Percentiles rank a stretch among this genome's conserved stretches.
Evolutionary conservation across 208 protist species (phyloP).

Genomic region (Eutreptiella sp.): DNA sequence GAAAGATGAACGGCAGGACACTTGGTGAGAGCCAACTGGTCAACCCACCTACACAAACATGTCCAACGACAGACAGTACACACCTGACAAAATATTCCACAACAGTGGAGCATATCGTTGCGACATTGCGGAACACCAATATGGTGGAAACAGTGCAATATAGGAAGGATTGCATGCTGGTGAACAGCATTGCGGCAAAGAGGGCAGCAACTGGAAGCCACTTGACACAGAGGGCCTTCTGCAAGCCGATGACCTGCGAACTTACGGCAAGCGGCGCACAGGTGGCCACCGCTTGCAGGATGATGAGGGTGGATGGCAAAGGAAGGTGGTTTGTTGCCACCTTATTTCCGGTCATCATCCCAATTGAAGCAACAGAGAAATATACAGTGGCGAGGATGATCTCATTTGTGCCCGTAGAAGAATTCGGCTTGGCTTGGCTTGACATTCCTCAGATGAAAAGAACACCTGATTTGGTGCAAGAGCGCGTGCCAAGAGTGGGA

Average conservation of each 20-base stretch:
- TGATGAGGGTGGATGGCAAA: constrained; percentile 37
- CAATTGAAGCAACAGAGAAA: constrained; percentile 31
- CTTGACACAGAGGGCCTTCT: constrained; percentile 9
- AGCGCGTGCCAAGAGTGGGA: too few relatives aligned
- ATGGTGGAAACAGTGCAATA: constrained; percentile 45
- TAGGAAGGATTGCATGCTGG: constrained; percentile 42
- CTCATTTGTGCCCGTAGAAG: too few relatives aligned
- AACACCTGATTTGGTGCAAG: too few relatives aligned
- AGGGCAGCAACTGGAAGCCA: constrained; percentile 39
- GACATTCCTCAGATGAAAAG: too few relatives aligned
- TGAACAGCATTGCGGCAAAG: constrained; percentile 44
- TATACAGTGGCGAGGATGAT: constrained; percentile 14
- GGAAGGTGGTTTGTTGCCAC: constrained; percentile 28
- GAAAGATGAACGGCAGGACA: not conserved
- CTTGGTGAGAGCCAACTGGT: not conserved
- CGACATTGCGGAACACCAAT: constrained; percentile 46
- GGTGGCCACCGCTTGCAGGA: constrained; percentile 40
- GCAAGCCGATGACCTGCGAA: constrained; percentile 45
- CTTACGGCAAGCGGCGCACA: constrained; percentile 41
- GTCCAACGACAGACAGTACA: not conserved
- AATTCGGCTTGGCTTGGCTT: too few relatives aligned
- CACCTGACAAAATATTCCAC: constrained; percentile 23
- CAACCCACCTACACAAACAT: not conserved
- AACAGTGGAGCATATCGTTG: constrained; percentile 37
- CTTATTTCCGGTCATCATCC: constrained; percentile 46